Percentiles rank a stretch among this genome's conserved stretches.
Conservation (phyloP, 2,329 filamentous ascomycete species). For the Annulohypoxylon truncatum region DNA sequence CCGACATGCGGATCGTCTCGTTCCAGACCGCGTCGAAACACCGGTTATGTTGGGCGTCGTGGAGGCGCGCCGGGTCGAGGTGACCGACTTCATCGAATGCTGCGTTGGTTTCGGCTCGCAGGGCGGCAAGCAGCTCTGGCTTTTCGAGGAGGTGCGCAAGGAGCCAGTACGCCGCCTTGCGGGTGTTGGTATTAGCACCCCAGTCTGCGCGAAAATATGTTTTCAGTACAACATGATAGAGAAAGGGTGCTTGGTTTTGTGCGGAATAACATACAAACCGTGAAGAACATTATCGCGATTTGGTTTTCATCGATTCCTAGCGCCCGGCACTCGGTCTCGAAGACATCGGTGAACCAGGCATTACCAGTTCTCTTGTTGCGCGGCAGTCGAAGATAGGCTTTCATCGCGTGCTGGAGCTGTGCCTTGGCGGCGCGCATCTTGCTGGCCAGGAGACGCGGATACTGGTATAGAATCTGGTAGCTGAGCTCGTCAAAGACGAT, state of each 20-base stretch:
- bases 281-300: constrained; percentile 37
- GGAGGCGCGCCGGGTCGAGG: constrained; percentile 49
- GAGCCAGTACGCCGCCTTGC: constrained; percentile 47
- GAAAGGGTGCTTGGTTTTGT: constrained; percentile 7
- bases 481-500: constrained; percentile 44
- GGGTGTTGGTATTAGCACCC: constrained; percentile 47
- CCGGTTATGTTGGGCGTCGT: constrained; percentile 43
- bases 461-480: constrained; percentile 48
- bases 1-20: constrained; percentile 44
- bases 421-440: constrained; percentile 37
- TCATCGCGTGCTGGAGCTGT: constrained; percentile 22
- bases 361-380: constrained; percentile 9
- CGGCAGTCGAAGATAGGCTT: constrained; percentile 35
- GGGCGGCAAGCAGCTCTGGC: constrained; percentile 31
- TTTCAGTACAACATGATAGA: too few relatives aligned
- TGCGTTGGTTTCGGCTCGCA: constrained; percentile 40
- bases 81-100: constrained; percentile 47
- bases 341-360: constrained; percentile 41
- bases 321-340: constrained; percentile 40
- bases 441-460: constrained; percentile 37
- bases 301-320: constrained; percentile 34
- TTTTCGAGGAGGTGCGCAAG: constrained; percentile 41
- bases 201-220: too few relatives aligned
- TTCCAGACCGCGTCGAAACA: constrained; percentile 44
- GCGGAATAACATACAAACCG: constrained; percentile 27